Evolutionary conservation across 352 stramenopile genomes (phyloP).

Genomic region (Aphanomyces astaci): DNA sequence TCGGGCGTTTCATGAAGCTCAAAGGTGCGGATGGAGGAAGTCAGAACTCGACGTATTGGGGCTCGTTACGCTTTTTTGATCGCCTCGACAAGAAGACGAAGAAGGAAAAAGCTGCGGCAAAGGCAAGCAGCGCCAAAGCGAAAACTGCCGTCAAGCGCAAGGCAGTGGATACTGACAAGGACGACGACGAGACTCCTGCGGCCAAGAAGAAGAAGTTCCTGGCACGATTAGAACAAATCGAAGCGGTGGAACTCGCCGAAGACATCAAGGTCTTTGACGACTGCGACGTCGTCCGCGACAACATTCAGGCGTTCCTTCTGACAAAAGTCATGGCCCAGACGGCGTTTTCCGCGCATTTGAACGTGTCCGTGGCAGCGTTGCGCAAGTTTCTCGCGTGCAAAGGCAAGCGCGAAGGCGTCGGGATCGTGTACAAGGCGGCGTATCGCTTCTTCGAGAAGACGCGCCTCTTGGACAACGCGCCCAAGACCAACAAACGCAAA

Average conservation of each 20-base stretch:
- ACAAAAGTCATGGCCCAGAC: constrained; percentile 37
- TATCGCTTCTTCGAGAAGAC: constrained; percentile 57
- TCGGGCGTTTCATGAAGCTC: constrained; percentile 44
- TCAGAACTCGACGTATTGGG: constrained; percentile 39
- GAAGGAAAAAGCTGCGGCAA: constrained; percentile 2
- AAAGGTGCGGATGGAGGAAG: constrained; percentile 34
- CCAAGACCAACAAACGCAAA: constrained; percentile 42
- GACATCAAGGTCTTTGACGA: constrained; percentile 44
- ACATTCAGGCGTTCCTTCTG: constrained; percentile 36
- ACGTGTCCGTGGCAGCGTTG: constrained; percentile 45
- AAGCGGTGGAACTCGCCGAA: constrained; percentile 34
- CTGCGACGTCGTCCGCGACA: constrained; percentile 45
- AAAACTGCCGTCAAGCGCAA: not conserved
- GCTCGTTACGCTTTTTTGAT: constrained; percentile 38
- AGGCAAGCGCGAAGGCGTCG: constrained; percentile 39
- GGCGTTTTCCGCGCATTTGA: constrained; percentile 31
- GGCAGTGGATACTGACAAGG: not conserved
- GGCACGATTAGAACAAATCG: constrained; percentile 32
- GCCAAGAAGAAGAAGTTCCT: constrained; percentile 29
- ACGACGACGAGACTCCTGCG: constrained; percentile 24
- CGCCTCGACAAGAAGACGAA: constrained; percentile 31
- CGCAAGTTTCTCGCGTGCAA: constrained; percentile 40
- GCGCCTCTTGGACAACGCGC: constrained; percentile 33
- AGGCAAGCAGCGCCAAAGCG: not conserved
- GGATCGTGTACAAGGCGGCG: constrained; percentile 37